Evolutionary conservation across 768 basidiomycete genomes (phyloP).

Genomic region (Suillus subaureus): DNA sequence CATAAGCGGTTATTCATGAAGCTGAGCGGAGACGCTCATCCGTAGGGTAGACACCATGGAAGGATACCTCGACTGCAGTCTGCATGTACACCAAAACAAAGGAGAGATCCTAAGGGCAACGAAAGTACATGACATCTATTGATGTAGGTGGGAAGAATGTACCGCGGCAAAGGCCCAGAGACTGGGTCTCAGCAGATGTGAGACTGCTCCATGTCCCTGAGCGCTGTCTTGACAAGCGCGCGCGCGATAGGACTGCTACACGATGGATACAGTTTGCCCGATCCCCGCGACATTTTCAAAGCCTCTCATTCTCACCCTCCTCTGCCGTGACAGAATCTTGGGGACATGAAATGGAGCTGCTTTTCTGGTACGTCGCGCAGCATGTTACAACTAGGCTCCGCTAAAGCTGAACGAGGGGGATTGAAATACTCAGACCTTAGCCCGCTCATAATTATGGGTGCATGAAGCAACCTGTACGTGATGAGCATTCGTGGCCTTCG

Average conservation of each 20-base stretch:
- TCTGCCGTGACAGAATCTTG: conserved; percentile 46
- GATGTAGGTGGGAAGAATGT: not conserved
- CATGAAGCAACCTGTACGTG: conserved; percentile 44
- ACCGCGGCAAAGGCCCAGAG: not conserved
- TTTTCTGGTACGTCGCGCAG: conserved; percentile 74
- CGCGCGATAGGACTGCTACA: conserved; percentile 12
- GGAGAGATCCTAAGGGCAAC: not conserved
- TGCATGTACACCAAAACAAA: not conserved
- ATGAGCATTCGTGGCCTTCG: conserved; percentile 73
- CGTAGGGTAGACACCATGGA: not conserved
- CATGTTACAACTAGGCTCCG: conserved; percentile 58
- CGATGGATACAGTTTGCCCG: conserved; percentile 34
- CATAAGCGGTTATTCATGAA: not conserved
- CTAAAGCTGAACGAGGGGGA: conserved; percentile 66
- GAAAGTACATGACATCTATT: not conserved
- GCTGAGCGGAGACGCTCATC: not conserved
- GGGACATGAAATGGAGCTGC: conserved; percentile 34
- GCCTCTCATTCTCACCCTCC: conserved; percentile 33
- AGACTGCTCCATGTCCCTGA: not conserved
- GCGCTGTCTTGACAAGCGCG: not conserved
- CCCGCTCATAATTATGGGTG: conserved; percentile 63
- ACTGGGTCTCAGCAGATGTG: not conserved
- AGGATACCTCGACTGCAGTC: not conserved
- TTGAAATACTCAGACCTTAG: conserved; percentile 79
- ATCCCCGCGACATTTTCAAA: conserved; percentile 61